Base-by-base conservation (phyloP, 148 eudicot species). In the Cornus kousa region DNA sequence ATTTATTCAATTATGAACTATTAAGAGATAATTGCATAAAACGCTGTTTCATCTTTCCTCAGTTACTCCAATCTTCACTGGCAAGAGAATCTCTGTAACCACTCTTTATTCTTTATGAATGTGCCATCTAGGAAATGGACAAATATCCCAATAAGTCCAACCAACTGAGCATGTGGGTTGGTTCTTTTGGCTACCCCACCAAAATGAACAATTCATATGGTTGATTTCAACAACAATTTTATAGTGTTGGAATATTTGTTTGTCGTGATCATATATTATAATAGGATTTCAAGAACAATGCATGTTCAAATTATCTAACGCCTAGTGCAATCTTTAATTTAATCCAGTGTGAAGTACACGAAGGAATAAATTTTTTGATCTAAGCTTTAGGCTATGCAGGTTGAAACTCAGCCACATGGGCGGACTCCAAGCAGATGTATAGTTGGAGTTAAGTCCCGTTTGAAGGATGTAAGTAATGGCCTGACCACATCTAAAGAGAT, bases 401-500 rank as follows among this genome's bases (percentile, higher is more conserved):
- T 83, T 77, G 83, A 79, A 77, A 64, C 65, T 76, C 82, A 70
- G 48, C 46, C 65, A 76, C 85, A 72, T 20, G 67, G 71, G 24
- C 80, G 68, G 81, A 79, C 83, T 71, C 53, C 88, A 72, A 77
- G 84, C 76, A 23, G 88, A 87, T 23, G 89, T 83, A 78, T 75
- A 80, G 48, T 69, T 81, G 79, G 82, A 73, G 14, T 81, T 31
- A 87, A 86, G 80, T 79, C 83, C 64, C 94, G 87, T 66, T 76
- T 94, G 76, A 87, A 92, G 82, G 94, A 91, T 68, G 88, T 91
- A 9, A 87, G 83, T 31, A 84, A 84, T 75, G 86, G 92, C 80
- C 82, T 94, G 69, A 82, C 77, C 20, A 86, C 95, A 19, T 86
- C 89, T 23, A 90, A 87, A 82, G 88, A 87, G 68, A 79, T 90